These are phyloP conservation scores for Ophiostoma quercus DNA, from an alignment of 2,329 filamentous ascomycete genomes.

Conservation along the genomic window DNA sequence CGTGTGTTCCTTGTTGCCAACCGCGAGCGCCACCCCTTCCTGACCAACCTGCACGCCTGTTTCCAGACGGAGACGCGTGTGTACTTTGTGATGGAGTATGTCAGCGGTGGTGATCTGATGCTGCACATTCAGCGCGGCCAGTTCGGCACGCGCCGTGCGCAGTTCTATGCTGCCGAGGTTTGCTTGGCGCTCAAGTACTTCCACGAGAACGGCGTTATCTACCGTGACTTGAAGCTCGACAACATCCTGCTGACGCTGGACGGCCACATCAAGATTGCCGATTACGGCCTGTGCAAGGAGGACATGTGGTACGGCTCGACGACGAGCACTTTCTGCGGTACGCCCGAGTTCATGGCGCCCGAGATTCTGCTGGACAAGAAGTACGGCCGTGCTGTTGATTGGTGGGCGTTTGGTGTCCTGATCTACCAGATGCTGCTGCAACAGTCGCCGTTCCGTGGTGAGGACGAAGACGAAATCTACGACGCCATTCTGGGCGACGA, in stretches of 20 bases:
- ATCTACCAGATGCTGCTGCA: slow-evolving; percentile 99
- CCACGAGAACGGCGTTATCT: slow-evolving; percentile 98
- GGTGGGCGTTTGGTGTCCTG: slow-evolving; percentile 98
- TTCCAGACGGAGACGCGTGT: slow-evolving; percentile 98
- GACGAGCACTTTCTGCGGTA: slow-evolving; percentile 97
- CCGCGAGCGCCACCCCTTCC: slow-evolving; percentile 91
- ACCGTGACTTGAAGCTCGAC: slow-evolving; percentile 89
- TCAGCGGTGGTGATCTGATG: slow-evolving; percentile 98
- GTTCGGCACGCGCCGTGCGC: slow-evolving; percentile 90
- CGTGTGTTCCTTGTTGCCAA: slow-evolving; percentile 95
- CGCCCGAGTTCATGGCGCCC: slow-evolving; percentile 99
- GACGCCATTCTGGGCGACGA: slow-evolving; percentile 97
- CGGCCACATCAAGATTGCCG: slow-evolving; percentile 96
- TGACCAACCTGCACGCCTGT: slow-evolving; percentile 91
- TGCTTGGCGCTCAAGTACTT: slow-evolving; percentile 98
- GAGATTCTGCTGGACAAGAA: slow-evolving; percentile 99
- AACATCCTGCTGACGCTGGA: slow-evolving; percentile 92
- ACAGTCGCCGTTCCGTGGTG: slow-evolving; percentile 96
- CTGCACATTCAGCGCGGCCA: slow-evolving; percentile 95
- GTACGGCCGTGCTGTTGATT: slow-evolving; percentile 93
- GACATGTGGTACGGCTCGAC: slow-evolving; percentile 99
- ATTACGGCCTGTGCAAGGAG: slow-evolving; percentile 98
- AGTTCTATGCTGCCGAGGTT: slow-evolving; percentile 98
- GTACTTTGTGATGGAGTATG: slow-evolving; percentile 99
- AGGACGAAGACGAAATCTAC: slow-evolving; percentile 99